Evolutionary conservation across 2,329 filamentous ascomycete genomes (phyloP).

Genomic region (Aspergillus brasiliensis): DNA sequence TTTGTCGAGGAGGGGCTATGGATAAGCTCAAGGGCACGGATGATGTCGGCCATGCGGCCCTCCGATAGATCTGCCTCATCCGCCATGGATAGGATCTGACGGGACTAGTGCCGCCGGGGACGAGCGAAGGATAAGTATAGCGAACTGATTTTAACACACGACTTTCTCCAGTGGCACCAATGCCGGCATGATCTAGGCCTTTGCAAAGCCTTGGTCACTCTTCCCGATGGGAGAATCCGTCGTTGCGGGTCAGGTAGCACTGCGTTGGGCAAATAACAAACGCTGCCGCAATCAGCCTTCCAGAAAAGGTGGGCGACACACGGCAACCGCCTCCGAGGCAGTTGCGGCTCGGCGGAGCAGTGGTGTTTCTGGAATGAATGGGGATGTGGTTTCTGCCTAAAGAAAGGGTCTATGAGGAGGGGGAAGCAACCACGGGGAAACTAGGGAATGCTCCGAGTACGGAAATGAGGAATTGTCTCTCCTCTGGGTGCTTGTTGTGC

Average conservation of each 20-base stretch:
- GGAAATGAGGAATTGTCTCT: neutral
- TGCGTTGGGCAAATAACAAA: slow-evolving; percentile 5
- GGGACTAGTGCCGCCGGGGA: neutral
- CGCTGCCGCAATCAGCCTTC: neutral
- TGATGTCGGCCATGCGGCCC: slow-evolving; percentile 58
- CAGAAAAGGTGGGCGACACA: slow-evolving; percentile 8
- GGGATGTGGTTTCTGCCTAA: slow-evolving; percentile 6
- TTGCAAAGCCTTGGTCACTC: slow-evolving; percentile 4
- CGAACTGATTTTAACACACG: slow-evolving; percentile 6
- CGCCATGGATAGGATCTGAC: slow-evolving; percentile 28
- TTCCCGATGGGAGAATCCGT: neutral
- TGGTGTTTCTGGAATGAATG: neutral
- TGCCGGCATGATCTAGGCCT: slow-evolving; percentile 17
- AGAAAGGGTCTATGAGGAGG: neutral
- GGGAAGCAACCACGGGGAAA: neutral
- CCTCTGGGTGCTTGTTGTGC: neutral
- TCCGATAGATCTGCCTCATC: slow-evolving; percentile 40
- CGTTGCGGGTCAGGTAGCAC: neutral
- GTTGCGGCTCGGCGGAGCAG: neutral
- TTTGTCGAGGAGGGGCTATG: slow-evolving; percentile 82
- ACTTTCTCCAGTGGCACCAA: slow-evolving; percentile 14
- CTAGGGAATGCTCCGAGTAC: neutral
- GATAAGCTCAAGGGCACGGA: slow-evolving; percentile 82
- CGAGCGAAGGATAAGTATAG: slow-evolving; percentile 4
- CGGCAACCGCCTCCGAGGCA: slow-evolving; percentile 5